phyloP scores from a whole-genome alignment of 2,329 filamentous ascomycete genomes.

The Nothophoma quercina region DNA sequence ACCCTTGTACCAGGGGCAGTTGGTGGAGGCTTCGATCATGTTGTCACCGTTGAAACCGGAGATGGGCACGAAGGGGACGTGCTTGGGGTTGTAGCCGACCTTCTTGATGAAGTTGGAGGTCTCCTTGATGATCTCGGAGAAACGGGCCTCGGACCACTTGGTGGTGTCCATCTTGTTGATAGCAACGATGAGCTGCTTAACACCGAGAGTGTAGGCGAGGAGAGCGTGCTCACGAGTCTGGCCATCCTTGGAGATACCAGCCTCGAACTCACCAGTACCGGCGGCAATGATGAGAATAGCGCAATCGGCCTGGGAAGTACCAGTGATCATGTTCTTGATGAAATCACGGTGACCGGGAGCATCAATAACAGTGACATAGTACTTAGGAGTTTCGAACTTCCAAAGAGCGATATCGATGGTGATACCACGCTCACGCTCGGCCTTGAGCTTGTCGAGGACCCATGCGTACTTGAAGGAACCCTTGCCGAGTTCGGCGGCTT shows the following conservation, averaged over 20 bases:
- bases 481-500: constrained; percentile 99
- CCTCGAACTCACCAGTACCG: constrained; percentile 99
- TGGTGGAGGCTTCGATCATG: constrained; percentile 89
- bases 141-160: constrained; percentile 97
- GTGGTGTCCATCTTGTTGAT: constrained; percentile 99
- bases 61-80: constrained; percentile 98
- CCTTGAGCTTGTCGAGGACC: constrained; percentile 99
- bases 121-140: constrained; percentile 99
- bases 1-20: constrained; percentile 99
- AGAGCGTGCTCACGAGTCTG: constrained; percentile 99
- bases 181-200: constrained; percentile 99
- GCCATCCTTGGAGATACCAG: constrained; percentile 99
- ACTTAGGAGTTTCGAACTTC: constrained; percentile 99
- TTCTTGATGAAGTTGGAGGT: constrained; percentile 99
- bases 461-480: constrained; percentile 99
- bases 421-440: constrained; percentile 99
- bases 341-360: constrained; percentile 99
- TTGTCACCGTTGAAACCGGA: constrained; percentile 99
- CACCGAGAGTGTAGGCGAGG: constrained; percentile 99
- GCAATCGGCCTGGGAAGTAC: constrained; percentile 99
- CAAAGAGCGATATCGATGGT: constrained; percentile 99
- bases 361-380: constrained; percentile 93
- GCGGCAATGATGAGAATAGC: constrained; percentile 99
- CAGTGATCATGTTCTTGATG: constrained; percentile 99
- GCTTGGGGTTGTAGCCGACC: constrained; percentile 99